A percentile compares a stretch with the other conserved stretches of the same genome.
phyloP scores from a whole-genome alignment of 148 eudicot genomes.

The Camellia lanceoleosa region DNA sequence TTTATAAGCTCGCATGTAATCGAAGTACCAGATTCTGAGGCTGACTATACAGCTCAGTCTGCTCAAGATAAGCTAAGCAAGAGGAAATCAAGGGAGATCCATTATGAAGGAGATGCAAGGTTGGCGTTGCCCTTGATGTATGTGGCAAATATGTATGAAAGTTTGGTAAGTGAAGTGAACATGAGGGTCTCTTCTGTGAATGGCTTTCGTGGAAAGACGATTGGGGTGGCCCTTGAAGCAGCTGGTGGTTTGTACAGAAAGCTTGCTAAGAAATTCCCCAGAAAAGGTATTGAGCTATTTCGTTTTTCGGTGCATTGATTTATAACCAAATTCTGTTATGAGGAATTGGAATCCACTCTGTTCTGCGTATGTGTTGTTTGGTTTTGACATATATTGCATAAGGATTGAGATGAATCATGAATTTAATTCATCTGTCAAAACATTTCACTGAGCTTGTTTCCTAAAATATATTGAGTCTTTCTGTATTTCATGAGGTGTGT shows the following conservation, averaged over 20 bases:
- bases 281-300: slow-evolving; percentile 54
- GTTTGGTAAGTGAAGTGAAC: slow-evolving; percentile 76
- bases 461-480: neutral
- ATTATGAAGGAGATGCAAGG: slow-evolving; percentile 81
- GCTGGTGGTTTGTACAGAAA: slow-evolving; percentile 95
- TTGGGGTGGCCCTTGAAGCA: slow-evolving; percentile 96
- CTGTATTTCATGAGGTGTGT: neutral
- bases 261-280: slow-evolving; percentile 80
- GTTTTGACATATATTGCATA: neutral
- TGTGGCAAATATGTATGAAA: slow-evolving; percentile 90
- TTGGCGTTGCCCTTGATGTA: slow-evolving; percentile 91
- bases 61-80: slow-evolving; percentile 68
- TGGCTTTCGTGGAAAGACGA: slow-evolving; percentile 82
- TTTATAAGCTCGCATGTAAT: slow-evolving; percentile 58
- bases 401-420: neutral
- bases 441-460: neutral
- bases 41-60: slow-evolving; percentile 42
- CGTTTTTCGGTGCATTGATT: neutral
- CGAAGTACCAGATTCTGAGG: slow-evolving; percentile 52
- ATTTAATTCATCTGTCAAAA: neutral
- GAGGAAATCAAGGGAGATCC: slow-evolving; percentile 61
- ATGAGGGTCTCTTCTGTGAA: slow-evolving; percentile 54
- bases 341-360: neutral
- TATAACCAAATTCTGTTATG: neutral
- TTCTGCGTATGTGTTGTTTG: neutral